phyloP scores from a whole-genome alignment of 441 rosid genomes.

The Brassica balearica region DNA sequence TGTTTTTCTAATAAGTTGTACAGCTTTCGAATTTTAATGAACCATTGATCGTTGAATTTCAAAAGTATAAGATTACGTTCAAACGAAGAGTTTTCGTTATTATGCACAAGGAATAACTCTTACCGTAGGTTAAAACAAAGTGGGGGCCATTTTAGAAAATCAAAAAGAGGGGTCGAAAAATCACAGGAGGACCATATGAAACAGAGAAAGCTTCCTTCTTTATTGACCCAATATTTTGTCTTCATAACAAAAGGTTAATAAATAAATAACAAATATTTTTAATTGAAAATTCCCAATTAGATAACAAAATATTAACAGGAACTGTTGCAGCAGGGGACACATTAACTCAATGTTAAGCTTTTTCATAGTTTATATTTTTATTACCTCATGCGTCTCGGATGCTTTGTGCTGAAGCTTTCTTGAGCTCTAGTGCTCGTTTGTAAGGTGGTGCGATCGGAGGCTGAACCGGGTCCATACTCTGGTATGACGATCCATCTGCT shows the following conservation, averaged over 20 bases:
- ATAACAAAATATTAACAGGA: slow-evolving; percentile 32
- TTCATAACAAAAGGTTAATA: background rate
- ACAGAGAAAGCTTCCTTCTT: slow-evolving; percentile 28
- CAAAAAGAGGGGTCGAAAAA: slow-evolving; percentile 32
- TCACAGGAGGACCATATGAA: slow-evolving; percentile 24
- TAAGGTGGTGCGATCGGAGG: slow-evolving; percentile 97
- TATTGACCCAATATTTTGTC: slow-evolving; percentile 36
- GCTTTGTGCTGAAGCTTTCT: slow-evolving; percentile 81
- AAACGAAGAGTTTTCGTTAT: too few species aligned
- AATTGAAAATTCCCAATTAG: background rate
- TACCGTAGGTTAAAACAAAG: background rate
- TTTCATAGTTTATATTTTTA: slow-evolving; percentile 40
- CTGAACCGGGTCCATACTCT: slow-evolving; percentile 92
- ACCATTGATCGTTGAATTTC: slow-evolving; percentile 4
- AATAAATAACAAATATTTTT: background rate
- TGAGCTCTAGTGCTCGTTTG: slow-evolving; percentile 89
- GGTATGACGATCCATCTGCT: slow-evolving; percentile 70
- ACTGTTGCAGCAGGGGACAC: slow-evolving; percentile 33
- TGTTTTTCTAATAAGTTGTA: slow-evolving; percentile 14
- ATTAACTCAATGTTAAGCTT: slow-evolving; percentile 51
- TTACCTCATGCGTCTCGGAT: slow-evolving; percentile 25
- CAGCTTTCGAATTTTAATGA: slow-evolving; percentile 10
- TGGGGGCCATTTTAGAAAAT: slow-evolving; percentile 21
- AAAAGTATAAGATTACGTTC: too few species aligned
- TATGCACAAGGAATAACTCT: too few species aligned